phyloP scores from a whole-genome alignment of 2,329 filamentous ascomycete genomes.

The Paecilomyces dactylethromorphus region DNA sequence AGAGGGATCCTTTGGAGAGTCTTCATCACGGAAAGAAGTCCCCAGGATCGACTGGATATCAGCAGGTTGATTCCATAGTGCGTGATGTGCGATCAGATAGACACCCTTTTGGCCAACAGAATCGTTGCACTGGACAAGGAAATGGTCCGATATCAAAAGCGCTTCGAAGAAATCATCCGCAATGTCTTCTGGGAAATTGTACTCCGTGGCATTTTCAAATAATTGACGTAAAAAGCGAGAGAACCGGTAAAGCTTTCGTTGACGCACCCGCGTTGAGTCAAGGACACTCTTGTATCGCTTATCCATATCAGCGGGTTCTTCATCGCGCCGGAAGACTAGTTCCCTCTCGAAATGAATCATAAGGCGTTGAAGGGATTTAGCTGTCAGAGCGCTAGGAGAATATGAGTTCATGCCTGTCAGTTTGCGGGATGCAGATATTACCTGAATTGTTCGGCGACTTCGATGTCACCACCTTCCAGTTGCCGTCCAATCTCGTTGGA shows the following conservation, averaged over 20 bases:
- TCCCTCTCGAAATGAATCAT: slow-evolving; percentile 90
- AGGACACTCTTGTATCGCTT: slow-evolving; percentile 94
- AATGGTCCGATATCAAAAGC: slow-evolving; percentile 75
- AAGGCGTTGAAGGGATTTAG: slow-evolving; percentile 82
- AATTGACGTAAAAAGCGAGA: slow-evolving; percentile 83
- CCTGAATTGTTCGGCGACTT: slow-evolving; percentile 96
- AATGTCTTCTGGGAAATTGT: slow-evolving; percentile 68
- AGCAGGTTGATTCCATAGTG: slow-evolving; percentile 65
- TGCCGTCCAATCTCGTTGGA: slow-evolving; percentile 88
- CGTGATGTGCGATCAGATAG: slow-evolving; percentile 78
- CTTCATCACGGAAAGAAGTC: slow-evolving; percentile 66
- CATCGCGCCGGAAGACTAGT: slow-evolving; percentile 74
- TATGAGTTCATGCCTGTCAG: slow-evolving; percentile 17
- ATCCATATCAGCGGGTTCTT: slow-evolving; percentile 82
- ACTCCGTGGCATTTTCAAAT: slow-evolving; percentile 95
- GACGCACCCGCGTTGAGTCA: slow-evolving; percentile 90
- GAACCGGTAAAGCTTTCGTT: slow-evolving; percentile 94
- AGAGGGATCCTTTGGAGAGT: slow-evolving; percentile 63
- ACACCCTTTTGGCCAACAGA: slow-evolving; percentile 67
- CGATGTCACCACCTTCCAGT: slow-evolving; percentile 87
- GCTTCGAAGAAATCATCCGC: slow-evolving; percentile 74
- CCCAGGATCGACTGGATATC: slow-evolving; percentile 83
- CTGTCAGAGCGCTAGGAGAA: slow-evolving; percentile 63
- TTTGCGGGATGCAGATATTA: slow-evolving; percentile 15
- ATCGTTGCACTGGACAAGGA: slow-evolving; percentile 66